These are phyloP conservation scores for Ganoderma meredithae DNA, from an alignment of 1,284 basidiomycete genomes.

Conservation along the genomic window DNA sequence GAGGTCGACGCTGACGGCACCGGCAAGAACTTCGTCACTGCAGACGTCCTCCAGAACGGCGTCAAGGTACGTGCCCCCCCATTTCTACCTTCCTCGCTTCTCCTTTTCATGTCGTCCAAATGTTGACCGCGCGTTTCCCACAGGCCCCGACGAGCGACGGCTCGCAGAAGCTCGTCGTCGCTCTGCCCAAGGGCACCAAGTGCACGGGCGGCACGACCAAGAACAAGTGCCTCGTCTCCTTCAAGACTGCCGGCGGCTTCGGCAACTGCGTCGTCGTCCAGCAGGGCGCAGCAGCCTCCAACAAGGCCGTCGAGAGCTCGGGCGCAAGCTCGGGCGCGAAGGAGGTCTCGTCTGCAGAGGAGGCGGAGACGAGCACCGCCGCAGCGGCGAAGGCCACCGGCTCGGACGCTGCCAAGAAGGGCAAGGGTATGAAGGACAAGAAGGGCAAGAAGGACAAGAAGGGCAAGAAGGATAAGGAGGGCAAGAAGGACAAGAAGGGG, in stretches of 20 bases:
- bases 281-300: conserved; percentile 24
- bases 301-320: not conserved
- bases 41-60: conserved; percentile 48
- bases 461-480: not conserved
- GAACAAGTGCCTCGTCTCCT: conserved; percentile 56
- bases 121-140: not conserved
- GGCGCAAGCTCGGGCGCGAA: not conserved
- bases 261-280: conserved; percentile 58
- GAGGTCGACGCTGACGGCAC: conserved; percentile 46
- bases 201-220: conserved; percentile 55
- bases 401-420: not conserved
- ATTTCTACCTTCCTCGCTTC: not conserved
- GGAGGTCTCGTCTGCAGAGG: conserved; percentile 3
- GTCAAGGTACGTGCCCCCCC: conserved; percentile 38
- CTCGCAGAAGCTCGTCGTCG: conserved; percentile 49
- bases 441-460: not conserved
- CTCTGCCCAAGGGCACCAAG: conserved; percentile 53
- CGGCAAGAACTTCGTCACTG: conserved; percentile 46
- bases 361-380: conserved; percentile 6
- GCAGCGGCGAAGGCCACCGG: not conserved
- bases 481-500: not conserved
- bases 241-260: conserved; percentile 53
- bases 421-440: not conserved
- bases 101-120: not conserved
- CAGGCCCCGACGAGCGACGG: conserved; percentile 42